phyloP scores from a whole-genome alignment of 345 rosid species.

The Odontarrhena argentea region DNA sequence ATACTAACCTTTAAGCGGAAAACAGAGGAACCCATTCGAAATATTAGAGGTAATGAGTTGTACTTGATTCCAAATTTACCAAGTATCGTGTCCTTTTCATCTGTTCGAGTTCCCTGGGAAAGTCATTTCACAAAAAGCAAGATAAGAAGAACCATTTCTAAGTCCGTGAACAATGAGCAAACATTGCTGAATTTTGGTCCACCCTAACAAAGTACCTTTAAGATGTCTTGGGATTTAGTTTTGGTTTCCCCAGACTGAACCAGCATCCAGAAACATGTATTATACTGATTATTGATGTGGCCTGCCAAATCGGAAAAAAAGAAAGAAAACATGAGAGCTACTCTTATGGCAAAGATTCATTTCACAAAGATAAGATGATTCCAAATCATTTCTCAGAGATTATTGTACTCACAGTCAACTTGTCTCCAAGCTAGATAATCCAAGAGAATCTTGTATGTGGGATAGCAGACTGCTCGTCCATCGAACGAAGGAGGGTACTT shows the following conservation, averaged over 20 bases:
- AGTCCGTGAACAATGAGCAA: conserved; percentile 4
- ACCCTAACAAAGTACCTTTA: conserved; percentile 55
- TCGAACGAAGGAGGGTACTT: conserved; percentile 80
- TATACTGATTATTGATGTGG: conserved; percentile 93
- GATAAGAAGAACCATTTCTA: conserved; percentile 15
- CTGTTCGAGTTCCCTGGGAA: conserved; percentile 79
- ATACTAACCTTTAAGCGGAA: conserved; percentile 50
- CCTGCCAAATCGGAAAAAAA: conserved; percentile 49
- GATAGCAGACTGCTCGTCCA: conserved; percentile 91
- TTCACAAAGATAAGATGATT: background rate
- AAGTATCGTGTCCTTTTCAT: conserved; percentile 73
- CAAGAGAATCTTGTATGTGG: conserved; percentile 68
- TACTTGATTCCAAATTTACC: conserved; percentile 70
- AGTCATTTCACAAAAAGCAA: conserved; percentile 12
- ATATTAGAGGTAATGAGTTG: conserved; percentile 56
- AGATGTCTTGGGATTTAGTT: conserved; percentile 65
- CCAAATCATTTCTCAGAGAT: background rate
- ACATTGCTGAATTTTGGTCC: background rate
- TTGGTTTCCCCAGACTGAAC: conserved; percentile 83
- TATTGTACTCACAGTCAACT: conserved; percentile 81
- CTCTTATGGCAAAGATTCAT: background rate
- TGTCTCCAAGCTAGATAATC: conserved; percentile 96
- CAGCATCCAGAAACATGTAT: conserved; percentile 95
- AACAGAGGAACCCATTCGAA: conserved; percentile 75
- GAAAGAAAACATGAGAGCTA: conserved; percentile 18